Percentiles rank a stretch among this genome's conserved stretches.
These are phyloP conservation scores for Punica granatum DNA, from an alignment of 345 rosid genomes.

Conservation along the genomic window DNA sequence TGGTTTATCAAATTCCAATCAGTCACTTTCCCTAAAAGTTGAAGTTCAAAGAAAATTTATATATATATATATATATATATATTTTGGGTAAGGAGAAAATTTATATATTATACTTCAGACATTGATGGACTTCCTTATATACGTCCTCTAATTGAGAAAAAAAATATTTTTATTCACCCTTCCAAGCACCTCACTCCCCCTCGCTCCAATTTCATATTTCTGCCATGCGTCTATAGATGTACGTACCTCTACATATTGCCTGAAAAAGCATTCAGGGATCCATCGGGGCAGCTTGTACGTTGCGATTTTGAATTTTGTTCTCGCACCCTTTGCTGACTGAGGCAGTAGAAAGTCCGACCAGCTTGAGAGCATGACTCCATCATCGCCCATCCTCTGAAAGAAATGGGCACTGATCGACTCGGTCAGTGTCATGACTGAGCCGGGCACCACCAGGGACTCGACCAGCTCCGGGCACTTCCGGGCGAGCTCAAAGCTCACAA, in stretches of 20 bases:
- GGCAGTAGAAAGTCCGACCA: slow-evolving; percentile 38
- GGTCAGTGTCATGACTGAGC: slow-evolving; percentile 26
- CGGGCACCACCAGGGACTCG: slow-evolving; percentile 24
- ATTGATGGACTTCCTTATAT: no score
- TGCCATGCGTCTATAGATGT: no score
- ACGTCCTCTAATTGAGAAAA: no score
- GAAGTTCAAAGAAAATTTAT: no score
- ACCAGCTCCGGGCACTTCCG: slow-evolving; percentile 30
- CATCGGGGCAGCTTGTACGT: slow-evolving; percentile 10
- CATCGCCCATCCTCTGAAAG: slow-evolving; percentile 14
- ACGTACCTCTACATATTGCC: slow-evolving; percentile 25
- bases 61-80: neutral
- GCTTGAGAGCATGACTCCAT: slow-evolving; percentile 1
- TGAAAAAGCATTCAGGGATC: slow-evolving; percentile 19
- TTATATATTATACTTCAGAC: no score
- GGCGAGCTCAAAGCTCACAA: slow-evolving; percentile 40
- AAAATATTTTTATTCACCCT: no score
- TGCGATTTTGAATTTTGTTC: slow-evolving; percentile 1
- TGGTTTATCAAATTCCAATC: no score
- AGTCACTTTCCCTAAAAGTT: no score
- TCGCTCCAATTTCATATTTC: no score
- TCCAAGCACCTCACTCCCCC: no score
- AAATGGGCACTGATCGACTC: slow-evolving; percentile 18
- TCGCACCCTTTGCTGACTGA: slow-evolving; percentile 7
- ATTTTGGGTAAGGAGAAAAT: no score